Base-by-base conservation (phyloP, 2,329 filamentous ascomycete species). In the Monosporascus sp. region DNA sequence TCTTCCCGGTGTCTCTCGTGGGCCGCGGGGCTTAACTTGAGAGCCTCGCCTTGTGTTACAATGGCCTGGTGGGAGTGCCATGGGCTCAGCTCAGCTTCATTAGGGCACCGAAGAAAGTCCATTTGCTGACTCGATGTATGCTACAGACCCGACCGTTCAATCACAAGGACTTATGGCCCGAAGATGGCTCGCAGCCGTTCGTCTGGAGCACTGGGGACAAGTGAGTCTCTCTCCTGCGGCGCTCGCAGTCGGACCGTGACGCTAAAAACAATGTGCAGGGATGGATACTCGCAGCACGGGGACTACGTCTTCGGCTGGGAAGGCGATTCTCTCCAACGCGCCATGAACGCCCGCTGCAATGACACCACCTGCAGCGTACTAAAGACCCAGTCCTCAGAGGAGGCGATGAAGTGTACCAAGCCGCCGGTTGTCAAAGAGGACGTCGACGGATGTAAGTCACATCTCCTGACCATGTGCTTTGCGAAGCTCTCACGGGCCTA, bases 271-370 rank as follows among this genome's bases (percentile, higher is more conserved):
- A 48, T 22, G 16, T 51, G 19, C 17, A 63, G 58, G 45, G 38
- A 55, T 5, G 65, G 63, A 24, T 66, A 58, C 44, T 58, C 61
- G 5, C 63, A 64, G 37, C 70, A 72, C 47, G 70, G 68, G 27
- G 72, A 74, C 59, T 74, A 74, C 58, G 69, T 74, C 37, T 74
- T 74, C 57, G 72, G 72, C 35, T 74, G 72, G 72, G 62, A 73
- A 52, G 72, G 58, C 27, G 69, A 74, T 55, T 66, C 70, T 27
- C 70, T 74, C 7, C 72, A 74, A 52, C 69, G 69, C 16, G 72
- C 72, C 16, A 71, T 74, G 69, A 67, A 74, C 56, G 70, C 70
- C 47, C 58, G 61, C 48, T 74, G 71, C 63, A 70, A 70, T 54
- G 65, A 59, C 8, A 60, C 58, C 14, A 54, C 60, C 9, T 66